phyloP scores from a whole-genome alignment of 2,329 filamentous ascomycete species.

The Fusarium nisikadoi region DNA sequence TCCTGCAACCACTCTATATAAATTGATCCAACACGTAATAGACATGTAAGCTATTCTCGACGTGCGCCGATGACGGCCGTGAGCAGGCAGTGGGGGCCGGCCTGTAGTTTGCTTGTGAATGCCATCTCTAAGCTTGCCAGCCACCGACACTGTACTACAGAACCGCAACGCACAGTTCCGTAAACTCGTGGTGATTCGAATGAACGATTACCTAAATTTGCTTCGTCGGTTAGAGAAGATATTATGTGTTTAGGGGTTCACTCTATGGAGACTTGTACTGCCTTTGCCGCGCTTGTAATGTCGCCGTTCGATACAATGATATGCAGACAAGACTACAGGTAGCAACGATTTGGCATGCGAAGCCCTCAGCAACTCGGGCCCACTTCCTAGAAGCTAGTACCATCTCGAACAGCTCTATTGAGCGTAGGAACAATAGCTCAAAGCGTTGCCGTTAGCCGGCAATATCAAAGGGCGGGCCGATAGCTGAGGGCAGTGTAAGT shows the following conservation, averaged over 20 bases:
- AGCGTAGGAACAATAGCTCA: not conserved
- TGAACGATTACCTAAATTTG: not conserved
- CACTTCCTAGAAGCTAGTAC: not conserved
- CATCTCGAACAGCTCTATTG: not conserved
- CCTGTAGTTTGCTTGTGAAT: not conserved
- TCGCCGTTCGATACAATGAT: not conserved
- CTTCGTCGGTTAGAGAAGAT: not conserved
- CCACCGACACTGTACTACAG: not conserved
- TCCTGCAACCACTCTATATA: not conserved
- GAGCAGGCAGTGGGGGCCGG: not conserved
- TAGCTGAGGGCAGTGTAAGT: not conserved
- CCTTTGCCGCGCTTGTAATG: not conserved
- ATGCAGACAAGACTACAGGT: not conserved
- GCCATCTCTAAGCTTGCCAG: not conserved
- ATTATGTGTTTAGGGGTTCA: no score
- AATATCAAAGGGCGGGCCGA: slow-evolving; percentile 23
- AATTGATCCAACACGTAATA: not conserved
- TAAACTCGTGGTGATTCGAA: not conserved
- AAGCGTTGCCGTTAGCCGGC: not conserved
- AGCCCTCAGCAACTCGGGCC: not conserved
- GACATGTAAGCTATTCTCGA: not conserved
- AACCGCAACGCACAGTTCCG: not conserved
- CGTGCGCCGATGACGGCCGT: not conserved
- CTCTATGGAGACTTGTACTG: not conserved
- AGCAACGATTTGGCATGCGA: not conserved